phyloP scores from a whole-genome alignment of 202 grass and related monocot genomes.

The Musa balbisiana region DNA sequence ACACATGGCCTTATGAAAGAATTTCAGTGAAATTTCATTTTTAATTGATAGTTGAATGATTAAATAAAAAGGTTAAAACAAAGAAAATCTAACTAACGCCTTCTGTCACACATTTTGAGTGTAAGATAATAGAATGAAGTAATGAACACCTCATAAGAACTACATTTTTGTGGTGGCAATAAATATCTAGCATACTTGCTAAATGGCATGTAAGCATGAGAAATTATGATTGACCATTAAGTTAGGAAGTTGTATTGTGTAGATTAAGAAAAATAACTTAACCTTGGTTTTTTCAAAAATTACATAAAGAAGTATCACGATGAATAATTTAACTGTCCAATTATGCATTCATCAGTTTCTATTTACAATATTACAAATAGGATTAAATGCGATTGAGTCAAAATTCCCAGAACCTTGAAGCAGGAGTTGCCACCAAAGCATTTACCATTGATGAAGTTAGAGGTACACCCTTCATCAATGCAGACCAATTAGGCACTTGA shows the following conservation, averaged over 20 bases:
- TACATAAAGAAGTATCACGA: too few relatives aligned
- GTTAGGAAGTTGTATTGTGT: too few relatives aligned
- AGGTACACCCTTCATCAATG: conserved; percentile 73
- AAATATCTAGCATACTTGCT: too few relatives aligned
- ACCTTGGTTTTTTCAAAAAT: too few relatives aligned
- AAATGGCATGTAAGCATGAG: too few relatives aligned
- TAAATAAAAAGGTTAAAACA: neutral
- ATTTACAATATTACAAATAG: neutral
- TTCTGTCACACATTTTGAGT: neutral
- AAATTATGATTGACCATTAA: too few relatives aligned
- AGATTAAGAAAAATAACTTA: too few relatives aligned
- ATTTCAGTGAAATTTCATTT: conserved; percentile 35
- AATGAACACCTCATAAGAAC: neutral
- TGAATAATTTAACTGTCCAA: too few relatives aligned
- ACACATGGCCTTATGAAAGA: conserved; percentile 32
- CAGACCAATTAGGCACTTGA: conserved; percentile 77
- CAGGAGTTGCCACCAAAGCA: conserved; percentile 58
- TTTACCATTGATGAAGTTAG: conserved; percentile 62
- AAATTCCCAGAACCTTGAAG: conserved; percentile 72
- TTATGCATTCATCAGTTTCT: neutral
- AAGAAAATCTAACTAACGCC: neutral
- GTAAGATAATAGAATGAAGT: neutral
- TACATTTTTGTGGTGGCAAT: neutral
- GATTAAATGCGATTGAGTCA: conserved; percentile 1
- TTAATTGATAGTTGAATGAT: neutral